Conservation (phyloP, 2,329 filamentous ascomycete genomes). For the Aspergillus sp. region DNA sequence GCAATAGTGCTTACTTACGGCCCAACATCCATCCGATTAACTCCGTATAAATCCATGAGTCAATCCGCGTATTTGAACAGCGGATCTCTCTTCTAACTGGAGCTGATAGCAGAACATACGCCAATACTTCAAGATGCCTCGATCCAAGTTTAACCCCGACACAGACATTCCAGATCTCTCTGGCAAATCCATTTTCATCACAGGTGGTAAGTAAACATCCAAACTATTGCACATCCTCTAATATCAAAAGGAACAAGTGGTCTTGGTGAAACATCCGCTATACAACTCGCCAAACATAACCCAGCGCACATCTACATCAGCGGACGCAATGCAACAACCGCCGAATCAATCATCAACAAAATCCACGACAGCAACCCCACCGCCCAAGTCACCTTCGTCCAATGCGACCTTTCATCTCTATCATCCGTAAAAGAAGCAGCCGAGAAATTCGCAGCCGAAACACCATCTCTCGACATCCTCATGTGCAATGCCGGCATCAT, state of each 20-base stretch:
- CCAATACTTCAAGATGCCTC: too few relatives aligned
- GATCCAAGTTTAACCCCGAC: slow-evolving; percentile 21
- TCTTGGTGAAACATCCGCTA: slow-evolving; percentile 38
- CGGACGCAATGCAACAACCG: slow-evolving; percentile 31
- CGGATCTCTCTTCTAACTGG: too few relatives aligned
- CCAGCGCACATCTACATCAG: slow-evolving; percentile 30
- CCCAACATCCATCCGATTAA: too few relatives aligned
- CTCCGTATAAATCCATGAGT: too few relatives aligned
- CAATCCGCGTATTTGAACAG: too few relatives aligned
- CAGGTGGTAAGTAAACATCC: slow-evolving; percentile 32
- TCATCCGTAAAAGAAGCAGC: slow-evolving; percentile 41
- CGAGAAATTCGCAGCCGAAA: slow-evolving; percentile 27
- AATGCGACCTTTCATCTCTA: slow-evolving; percentile 44
- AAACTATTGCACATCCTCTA: too few relatives aligned
- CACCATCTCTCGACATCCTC: slow-evolving; percentile 39
- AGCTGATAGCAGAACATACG: too few relatives aligned
- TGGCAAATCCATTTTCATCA: slow-evolving; percentile 45
- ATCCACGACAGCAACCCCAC: slow-evolving; percentile 23
- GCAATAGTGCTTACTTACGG: too few relatives aligned
- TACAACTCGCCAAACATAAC: slow-evolving; percentile 37
- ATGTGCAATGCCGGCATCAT: slow-evolving; percentile 47
- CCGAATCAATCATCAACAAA: slow-evolving; percentile 29
- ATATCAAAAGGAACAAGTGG: slow-evolving; percentile 21
- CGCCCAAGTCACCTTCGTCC: slow-evolving; percentile 30
- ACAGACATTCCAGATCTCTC: slow-evolving; percentile 34